These are phyloP conservation scores for Fagus crenata DNA, from an alignment of 306 rosid species.

Conservation along the genomic window DNA sequence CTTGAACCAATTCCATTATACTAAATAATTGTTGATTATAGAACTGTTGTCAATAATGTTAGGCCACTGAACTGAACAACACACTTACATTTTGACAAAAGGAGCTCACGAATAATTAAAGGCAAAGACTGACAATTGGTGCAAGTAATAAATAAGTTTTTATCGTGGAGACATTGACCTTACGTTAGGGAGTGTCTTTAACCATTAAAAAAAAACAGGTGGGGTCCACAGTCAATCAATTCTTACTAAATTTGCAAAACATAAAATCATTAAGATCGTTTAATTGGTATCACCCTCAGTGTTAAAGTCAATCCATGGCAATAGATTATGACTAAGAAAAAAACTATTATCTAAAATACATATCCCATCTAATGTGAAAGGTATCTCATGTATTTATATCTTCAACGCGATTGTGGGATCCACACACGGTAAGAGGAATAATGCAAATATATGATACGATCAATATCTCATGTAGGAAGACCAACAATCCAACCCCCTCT, in stretches of 20 bases:
- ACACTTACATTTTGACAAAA: constrained; percentile 54
- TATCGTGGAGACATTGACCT: constrained; percentile 51
- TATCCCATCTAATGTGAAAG: constrained; percentile 12
- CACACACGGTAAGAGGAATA: no score
- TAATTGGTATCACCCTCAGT: constrained; percentile 16
- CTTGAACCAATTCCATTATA: constrained; percentile 16
- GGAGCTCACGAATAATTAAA: constrained; percentile 36
- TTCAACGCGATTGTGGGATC: no score
- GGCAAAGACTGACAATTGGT: constrained; percentile 41
- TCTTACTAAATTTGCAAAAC: constrained; percentile 26
- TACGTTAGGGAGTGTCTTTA: constrained; percentile 33
- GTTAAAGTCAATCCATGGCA: constrained; percentile 23
- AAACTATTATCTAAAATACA: constrained; percentile 21
- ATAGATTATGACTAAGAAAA: constrained; percentile 1
- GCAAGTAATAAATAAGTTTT: constrained; percentile 53
- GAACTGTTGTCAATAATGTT: constrained; percentile 36
- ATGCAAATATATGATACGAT: no score
- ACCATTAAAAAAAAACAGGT: constrained; percentile 48
- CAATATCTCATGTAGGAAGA: constrained; percentile 29
- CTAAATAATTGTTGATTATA: constrained; percentile 26
- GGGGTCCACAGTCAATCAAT: constrained; percentile 48
- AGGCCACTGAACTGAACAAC: constrained; percentile 33
- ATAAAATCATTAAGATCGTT: constrained; percentile 30
- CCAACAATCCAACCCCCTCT: constrained; percentile 25
- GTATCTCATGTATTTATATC: no score